Base-by-base conservation (phyloP, 495 filamentous ascomycete genomes). In the Clohesyomyces aquaticus region DNA sequence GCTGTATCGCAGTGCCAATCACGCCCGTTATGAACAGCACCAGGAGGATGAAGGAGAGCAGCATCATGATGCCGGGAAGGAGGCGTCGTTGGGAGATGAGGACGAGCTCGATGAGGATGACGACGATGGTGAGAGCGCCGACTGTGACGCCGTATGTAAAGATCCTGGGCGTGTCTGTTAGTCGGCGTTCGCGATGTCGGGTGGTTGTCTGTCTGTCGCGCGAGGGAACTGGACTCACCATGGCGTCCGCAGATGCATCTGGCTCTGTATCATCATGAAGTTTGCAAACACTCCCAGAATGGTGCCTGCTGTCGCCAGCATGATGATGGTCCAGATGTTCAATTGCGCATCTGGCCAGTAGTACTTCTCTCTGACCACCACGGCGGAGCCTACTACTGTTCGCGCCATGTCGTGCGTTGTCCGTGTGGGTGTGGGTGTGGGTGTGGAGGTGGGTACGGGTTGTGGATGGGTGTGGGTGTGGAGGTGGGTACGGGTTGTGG, bases 261-360 rank as follows among this genome's bases (percentile, higher is more conserved):
- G 82, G 47, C 86, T 74, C 73, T 98, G 94, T 19, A 94, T 85
- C 18, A 81, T 73, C 73, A 96, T 88, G 68, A 99, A 96, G 66
- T 85, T 87, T 6, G 88, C 81, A 72, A 91, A 92, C n/a, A 96
- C 84, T 11, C 93, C 95, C 23, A 98, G 82, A 49, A 93, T 89
- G 58, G 86, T 87, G 60, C 87, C 83, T 0, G 87, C 87, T 4
- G 88, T 86, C 0, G 88, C 84, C 0, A 98, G 80, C 78, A 97
- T 91, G 67, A 95, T 81, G 65, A 98, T 81, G 66, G 95, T 87
- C 90, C 95, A 96, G 67, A 97, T 77, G 74, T 96, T 96, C 55
- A 99, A 83, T 74, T 95, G 91, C 58, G 89, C 77, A 70, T 95
- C 91, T 1, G 95, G 95, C 94, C 94, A 99, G 81, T 88, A 87